phyloP scores from a whole-genome alignment of 192 early-diverging fungal genomes.

The Geranomyces michiganensis region DNA sequence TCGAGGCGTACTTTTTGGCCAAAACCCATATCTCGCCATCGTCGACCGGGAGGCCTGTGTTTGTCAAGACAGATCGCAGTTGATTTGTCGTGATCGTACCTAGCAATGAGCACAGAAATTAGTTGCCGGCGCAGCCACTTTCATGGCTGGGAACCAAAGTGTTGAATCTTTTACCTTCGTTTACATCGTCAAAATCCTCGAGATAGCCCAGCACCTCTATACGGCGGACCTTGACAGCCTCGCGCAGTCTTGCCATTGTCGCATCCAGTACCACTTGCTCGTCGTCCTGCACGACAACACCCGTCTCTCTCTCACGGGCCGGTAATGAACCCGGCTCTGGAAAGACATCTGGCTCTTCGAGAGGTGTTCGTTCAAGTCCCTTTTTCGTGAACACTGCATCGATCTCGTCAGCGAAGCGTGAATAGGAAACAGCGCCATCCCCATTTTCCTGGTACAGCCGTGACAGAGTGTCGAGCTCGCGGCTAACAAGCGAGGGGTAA shows the following conservation, averaged over 20 bases:
- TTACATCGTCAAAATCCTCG: conserved; percentile 59
- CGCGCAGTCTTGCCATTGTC: conserved; percentile 38
- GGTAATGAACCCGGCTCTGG: conserved; percentile 1
- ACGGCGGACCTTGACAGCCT: conserved; percentile 34
- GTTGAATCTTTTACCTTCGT: conserved; percentile 43
- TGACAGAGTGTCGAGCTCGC: background rate
- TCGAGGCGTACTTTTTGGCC: conserved; percentile 42
- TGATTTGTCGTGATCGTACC: conserved; percentile 60
- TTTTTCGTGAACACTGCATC: conserved; percentile 58
- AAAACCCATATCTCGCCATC: conserved; percentile 49
- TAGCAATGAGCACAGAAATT: conserved; percentile 22
- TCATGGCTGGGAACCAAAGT: too few species aligned
- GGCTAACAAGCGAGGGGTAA: conserved; percentile 37
- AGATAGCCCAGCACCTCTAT: conserved; percentile 50
- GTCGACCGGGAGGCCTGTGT: conserved; percentile 42
- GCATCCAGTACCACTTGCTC: conserved; percentile 40
- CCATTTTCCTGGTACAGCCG: background rate
- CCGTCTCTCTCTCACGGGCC: conserved; percentile 15
- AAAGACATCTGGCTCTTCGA: conserved; percentile 46
- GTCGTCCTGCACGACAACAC: conserved; percentile 12
- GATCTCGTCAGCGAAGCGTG: conserved; percentile 49
- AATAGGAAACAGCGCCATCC: conserved; percentile 20
- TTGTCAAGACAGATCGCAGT: conserved; percentile 50
- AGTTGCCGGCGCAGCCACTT: background rate
- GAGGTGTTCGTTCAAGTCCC: conserved; percentile 49